phyloP scores from a whole-genome alignment of 495 filamentous ascomycete genomes.

The Apiosordaria backusii region DNA sequence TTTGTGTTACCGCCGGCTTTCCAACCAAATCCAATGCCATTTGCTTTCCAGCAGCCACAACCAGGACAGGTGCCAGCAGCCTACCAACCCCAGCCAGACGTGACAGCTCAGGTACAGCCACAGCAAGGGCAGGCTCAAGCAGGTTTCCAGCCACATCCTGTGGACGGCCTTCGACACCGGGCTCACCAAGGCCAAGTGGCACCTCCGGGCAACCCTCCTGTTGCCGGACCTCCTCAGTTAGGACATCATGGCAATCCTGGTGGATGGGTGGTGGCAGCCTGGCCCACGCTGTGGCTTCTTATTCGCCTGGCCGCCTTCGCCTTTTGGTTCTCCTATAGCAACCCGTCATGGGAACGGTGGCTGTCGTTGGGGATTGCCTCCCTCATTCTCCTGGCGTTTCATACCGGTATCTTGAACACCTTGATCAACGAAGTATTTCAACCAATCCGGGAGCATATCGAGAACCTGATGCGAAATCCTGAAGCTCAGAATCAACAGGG shows the following conservation, averaged over 20 bases:
- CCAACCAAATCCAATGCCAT: neutral
- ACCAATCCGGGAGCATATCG: slow-evolving; percentile 67
- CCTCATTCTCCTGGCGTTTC: slow-evolving; percentile 58
- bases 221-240: neutral
- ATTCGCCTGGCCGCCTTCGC: slow-evolving; percentile 71
- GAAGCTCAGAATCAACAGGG: slow-evolving; percentile 20
- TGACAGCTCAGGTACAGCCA: neutral
- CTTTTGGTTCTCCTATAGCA: slow-evolving; percentile 73
- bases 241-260: slow-evolving; percentile 41
- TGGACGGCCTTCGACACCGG: neutral
- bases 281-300: slow-evolving; percentile 72
- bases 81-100: neutral
- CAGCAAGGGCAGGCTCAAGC: neutral
- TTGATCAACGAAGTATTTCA: slow-evolving; percentile 54
- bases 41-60: neutral
- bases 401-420: slow-evolving; percentile 60
- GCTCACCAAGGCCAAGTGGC: slow-evolving; percentile 7
- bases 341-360: slow-evolving; percentile 64
- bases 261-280: slow-evolving; percentile 48
- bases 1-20: neutral
- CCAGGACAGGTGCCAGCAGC: neutral
- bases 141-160: slow-evolving; percentile 3
- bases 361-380: slow-evolving; percentile 54
- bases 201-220: slow-evolving; percentile 5
- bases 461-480: slow-evolving; percentile 56